Conservation (phyloP, 2,329 filamentous ascomycete genomes). For the Diplodia intermedia region DNA sequence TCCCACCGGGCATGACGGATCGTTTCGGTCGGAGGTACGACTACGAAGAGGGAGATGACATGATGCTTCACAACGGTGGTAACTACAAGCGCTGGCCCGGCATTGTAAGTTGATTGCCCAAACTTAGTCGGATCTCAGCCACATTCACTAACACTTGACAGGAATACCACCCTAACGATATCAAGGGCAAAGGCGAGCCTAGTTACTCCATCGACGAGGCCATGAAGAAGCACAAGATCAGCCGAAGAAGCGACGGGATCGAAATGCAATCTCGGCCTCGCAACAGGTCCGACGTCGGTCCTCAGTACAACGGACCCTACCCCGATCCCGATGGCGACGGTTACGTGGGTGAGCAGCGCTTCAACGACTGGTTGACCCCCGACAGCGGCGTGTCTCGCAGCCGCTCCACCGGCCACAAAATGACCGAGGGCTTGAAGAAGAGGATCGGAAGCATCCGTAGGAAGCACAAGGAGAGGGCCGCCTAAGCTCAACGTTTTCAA, state of each 20-base stretch:
- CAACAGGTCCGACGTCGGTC: slow-evolving; percentile 47
- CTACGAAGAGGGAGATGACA: slow-evolving; percentile 85
- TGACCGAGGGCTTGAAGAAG: slow-evolving; percentile 54
- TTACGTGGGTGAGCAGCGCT: slow-evolving; percentile 39
- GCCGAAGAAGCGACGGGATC: slow-evolving; percentile 49
- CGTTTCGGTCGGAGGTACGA: slow-evolving; percentile 72
- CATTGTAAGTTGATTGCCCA: slow-evolving; percentile 63
- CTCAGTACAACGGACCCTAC: slow-evolving; percentile 41
- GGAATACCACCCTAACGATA: slow-evolving; percentile 75
- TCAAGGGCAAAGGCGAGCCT: slow-evolving; percentile 84
- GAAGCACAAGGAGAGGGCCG: slow-evolving; percentile 37
- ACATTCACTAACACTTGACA: slow-evolving; percentile 35
- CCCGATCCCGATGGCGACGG: slow-evolving; percentile 41
- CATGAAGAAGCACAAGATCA: slow-evolving; percentile 65
- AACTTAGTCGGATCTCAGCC: slow-evolving; percentile 31
- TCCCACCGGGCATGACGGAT: slow-evolving; percentile 77
- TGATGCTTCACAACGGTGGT: slow-evolving; percentile 83
- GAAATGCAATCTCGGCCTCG: slow-evolving; percentile 53
- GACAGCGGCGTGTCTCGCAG: slow-evolving; percentile 42
- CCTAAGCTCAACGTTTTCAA: neutral
- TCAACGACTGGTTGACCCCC: slow-evolving; percentile 35
- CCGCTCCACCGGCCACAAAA: slow-evolving; percentile 47
- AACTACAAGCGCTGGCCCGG: slow-evolving; percentile 79
- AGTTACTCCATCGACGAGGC: slow-evolving; percentile 73
- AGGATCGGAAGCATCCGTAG: slow-evolving; percentile 55